A percentile compares a stretch with the other conserved stretches of the same genome.
These are phyloP conservation scores for Mortierella sp. DNA, from an alignment of 371 early-diverging fungal species.

Conservation along the genomic window DNA sequence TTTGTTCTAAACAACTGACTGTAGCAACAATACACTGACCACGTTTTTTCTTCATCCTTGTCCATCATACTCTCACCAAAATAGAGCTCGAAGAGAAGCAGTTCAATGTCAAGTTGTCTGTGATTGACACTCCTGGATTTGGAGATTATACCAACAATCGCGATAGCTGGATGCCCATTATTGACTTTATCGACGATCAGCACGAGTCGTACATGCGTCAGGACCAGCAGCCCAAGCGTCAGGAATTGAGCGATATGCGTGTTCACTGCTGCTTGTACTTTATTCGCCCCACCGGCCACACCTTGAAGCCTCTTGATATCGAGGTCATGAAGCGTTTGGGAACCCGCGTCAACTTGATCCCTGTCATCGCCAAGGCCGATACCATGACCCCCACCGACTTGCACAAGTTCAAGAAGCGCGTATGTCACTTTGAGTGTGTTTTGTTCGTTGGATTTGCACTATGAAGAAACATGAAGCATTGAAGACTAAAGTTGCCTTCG, in stretches of 20 bases:
- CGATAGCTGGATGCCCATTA: constrained; percentile 96
- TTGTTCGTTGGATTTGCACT: too few relatives aligned
- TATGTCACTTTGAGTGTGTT: constrained; percentile 36
- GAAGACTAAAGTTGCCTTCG: neutral
- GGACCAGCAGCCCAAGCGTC: constrained; percentile 83
- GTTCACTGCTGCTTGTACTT: constrained; percentile 93
- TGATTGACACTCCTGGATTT: constrained; percentile 94
- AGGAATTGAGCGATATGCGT: constrained; percentile 90
- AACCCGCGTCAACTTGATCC: constrained; percentile 90
- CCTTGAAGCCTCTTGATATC: constrained; percentile 87
- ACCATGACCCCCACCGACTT: constrained; percentile 89
- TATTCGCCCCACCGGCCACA: constrained; percentile 93
- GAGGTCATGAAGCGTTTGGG: constrained; percentile 92
- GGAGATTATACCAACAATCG: constrained; percentile 94
- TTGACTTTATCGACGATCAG: constrained; percentile 97
- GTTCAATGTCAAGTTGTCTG: constrained; percentile 93
- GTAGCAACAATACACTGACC: neutral
- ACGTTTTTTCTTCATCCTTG: neutral
- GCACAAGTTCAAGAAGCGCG: constrained; percentile 86
- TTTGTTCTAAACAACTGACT: neutral
- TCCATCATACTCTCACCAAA: neutral
- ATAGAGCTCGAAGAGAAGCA: constrained; percentile 96
- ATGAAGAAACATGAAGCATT: too few relatives aligned
- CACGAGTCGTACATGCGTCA: constrained; percentile 94
- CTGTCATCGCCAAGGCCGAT: constrained; percentile 96